phyloP scores from a whole-genome alignment of 129 eudicot species.

The Arctium minus region DNA sequence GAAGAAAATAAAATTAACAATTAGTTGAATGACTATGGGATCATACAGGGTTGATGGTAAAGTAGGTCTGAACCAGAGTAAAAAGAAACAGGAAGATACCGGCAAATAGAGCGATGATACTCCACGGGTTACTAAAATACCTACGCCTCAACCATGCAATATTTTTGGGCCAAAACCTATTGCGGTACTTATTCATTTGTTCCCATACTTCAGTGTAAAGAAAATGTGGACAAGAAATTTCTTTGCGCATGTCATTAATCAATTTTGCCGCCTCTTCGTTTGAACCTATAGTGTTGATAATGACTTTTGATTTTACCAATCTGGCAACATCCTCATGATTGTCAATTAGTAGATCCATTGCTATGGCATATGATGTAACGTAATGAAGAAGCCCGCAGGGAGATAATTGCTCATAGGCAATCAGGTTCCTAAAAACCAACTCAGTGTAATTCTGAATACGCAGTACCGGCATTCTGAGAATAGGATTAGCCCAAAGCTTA shows the following conservation, averaged over 20 bases:
- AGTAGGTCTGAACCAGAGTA: background rate
- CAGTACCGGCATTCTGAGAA: background rate
- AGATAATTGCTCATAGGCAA: background rate
- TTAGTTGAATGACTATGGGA: background rate
- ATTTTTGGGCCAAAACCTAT: background rate
- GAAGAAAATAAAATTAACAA: no score
- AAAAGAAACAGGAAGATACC: background rate
- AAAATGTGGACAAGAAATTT: background rate
- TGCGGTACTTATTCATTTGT: background rate
- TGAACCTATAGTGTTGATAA: background rate
- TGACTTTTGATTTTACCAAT: background rate
- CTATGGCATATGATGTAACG: background rate
- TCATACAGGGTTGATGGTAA: background rate
- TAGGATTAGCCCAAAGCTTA: background rate
- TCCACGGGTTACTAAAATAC: background rate
- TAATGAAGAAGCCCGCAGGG: background rate
- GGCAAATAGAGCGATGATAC: background rate
- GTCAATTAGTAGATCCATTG: background rate
- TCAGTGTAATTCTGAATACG: background rate
- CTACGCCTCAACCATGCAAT: background rate
- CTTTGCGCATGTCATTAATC: background rate
- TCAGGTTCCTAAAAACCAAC: background rate
- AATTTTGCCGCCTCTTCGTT: background rate
- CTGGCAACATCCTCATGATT: background rate
- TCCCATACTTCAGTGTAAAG: background rate